Base-by-base conservation (phyloP, 2,329 filamentous ascomycete species). In the Salinomyces thailandicus region DNA sequence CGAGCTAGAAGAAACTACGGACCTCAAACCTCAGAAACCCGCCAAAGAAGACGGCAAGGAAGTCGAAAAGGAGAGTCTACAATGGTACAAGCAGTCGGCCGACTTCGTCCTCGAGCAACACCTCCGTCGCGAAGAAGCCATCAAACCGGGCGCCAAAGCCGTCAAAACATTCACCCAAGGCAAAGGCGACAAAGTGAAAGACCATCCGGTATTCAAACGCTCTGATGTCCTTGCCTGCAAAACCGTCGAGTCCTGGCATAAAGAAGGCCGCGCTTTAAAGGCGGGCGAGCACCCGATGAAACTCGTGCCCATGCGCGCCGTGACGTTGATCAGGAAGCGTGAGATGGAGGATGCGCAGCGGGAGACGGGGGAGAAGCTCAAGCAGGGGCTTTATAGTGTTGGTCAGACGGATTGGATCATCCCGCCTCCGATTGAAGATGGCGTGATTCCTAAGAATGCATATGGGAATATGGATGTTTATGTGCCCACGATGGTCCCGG, bases 391-490 rank as follows among this genome's bases (percentile, higher is more conserved):
- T 0, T 98, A 85, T 60, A 78, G 82, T 36, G 67, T 72, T 39
- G 78, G 82, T 6, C 91, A 98, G 60, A 98, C 91, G 0, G 84
- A 93, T 37, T 95, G 85, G 78, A 96, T 96, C 56, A 89, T 95
- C 38, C 89, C 89, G 1, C 86, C 87, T 0, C 93, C 95, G 38
- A 57, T 58, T 35, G 60, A 75, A 42, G 73, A 94, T 50, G 89
- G 89, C 1, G 62, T 82, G 11, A 95, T 96, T 42, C 91, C 91
- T 0, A 93, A 91, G 60, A 98, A 98, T 50, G 77, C 79, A 22
- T 98, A 89, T 50, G 89, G 89, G 6, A 98, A 98, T 48, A 96
- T 98, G 43, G 91, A 98, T 57, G 76, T 94, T 37, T 98, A 93
- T 57, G 87, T 84, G 0, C 81, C 85, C 26, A 86, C 85, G 44